Evolutionary conservation across 164 flowering plant genomes (phyloP), one percentile per base, ranked within the genome.

Genomic region (Aristolochia fimbriata): DNA sequence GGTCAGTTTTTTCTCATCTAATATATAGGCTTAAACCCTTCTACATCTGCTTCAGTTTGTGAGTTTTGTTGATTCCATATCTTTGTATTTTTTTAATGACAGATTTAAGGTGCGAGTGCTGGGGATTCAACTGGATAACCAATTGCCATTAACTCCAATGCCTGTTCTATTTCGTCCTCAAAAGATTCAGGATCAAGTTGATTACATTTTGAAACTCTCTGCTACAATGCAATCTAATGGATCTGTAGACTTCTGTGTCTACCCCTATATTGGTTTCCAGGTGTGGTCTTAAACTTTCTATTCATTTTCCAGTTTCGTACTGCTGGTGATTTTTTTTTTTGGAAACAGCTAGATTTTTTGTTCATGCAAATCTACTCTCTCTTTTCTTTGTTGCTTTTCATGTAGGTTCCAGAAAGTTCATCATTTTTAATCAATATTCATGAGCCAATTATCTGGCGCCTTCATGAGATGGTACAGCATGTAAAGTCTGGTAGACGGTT

Each of bases 381-480:
- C 12, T 8, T 55, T 23, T 12, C 31, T 30, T 30, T 31, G 6
- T 37, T 6, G 21, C 19, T 52, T 41, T n/a, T 27, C 17, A 41
- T 45, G 15, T 77, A 94, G 99, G 97, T 85, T 43, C 93, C 88
- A 59, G 95, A 88, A 65, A 88, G 76, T 63, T 80, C 80, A 41
- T 82, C 97, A 19, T 94, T 91, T 70, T 58, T 85, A 65, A 78
- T 91, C 46, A 91, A 87, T 68, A 75, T 94, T 67, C 99, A 91
- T 71, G 99, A 94, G 73, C 99, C 97, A 59, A 88, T 94, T 51
- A 87, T 94, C 59, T 94, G 99, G 99, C 95, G 99, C 60, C 74
- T 94, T 74, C 96, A 94, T 75, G 97, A 88, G 78, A 86, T 91
- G 96, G 74, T 94, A 51, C 96, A 88, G 78, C 91, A 82, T 65